phyloP scores from a whole-genome alignment of 2,329 filamentous ascomycete genomes.

The Raffaelea albimanens region DNA sequence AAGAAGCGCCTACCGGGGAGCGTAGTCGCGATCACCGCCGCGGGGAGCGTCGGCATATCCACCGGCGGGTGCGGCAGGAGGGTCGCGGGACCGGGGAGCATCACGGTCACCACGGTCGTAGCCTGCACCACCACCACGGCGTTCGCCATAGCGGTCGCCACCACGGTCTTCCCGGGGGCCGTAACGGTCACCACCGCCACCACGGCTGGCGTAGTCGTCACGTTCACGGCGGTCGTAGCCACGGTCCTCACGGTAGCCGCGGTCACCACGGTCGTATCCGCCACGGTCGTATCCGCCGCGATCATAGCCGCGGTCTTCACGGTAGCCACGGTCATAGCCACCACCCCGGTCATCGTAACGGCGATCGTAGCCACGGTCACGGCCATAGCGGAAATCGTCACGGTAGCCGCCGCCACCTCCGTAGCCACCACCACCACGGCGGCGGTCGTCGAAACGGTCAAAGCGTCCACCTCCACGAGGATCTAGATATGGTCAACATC shows the following conservation, averaged over 20 bases:
- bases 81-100: conserved; percentile 19
- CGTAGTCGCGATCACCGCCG: conserved; percentile 34
- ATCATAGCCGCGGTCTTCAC: conserved; percentile 33
- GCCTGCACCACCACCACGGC: conserved; percentile 26
- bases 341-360: conserved; percentile 17
- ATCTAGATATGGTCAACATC: conserved; percentile 34
- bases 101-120: conserved; percentile 13
- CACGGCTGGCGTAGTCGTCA: conserved; percentile 27
- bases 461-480: conserved; percentile 31
- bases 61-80: conserved; percentile 14
- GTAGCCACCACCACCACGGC: conserved; percentile 46
- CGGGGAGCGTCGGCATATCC: conserved; percentile 33
- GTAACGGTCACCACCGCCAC: conserved; percentile 36
- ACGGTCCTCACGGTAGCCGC: conserved; percentile 24
- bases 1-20: conserved; percentile 22
- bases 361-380: conserved; percentile 28
- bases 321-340: conserved; percentile 41
- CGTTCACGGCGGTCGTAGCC: conserved; percentile 43
- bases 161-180: conserved; percentile 40
- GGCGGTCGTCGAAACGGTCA: conserved; percentile 57
- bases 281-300: conserved; percentile 28
- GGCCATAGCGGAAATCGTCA: conserved; percentile 22
- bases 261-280: conserved; percentile 41
- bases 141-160: conserved; percentile 21
- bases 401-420: conserved; percentile 42